Evolutionary conservation across 2,329 filamentous ascomycete genomes (phyloP).

Genomic region (Ophiostoma perfectum): DNA sequence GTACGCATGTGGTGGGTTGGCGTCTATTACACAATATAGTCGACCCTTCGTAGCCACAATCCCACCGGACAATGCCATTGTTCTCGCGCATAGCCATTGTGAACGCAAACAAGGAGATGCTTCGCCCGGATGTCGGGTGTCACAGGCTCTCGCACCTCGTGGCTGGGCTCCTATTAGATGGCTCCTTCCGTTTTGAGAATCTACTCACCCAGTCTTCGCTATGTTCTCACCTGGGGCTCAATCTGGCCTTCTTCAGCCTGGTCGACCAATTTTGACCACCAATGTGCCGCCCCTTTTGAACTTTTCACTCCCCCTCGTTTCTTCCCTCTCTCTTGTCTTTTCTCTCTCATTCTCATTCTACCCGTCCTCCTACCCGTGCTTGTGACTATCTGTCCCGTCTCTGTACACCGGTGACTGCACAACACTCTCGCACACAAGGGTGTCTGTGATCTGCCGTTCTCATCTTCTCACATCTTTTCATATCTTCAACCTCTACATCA

Average conservation of each 20-base stretch:
- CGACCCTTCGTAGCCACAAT: neutral
- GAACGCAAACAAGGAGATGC: neutral
- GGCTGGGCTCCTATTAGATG: neutral
- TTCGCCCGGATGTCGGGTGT: neutral
- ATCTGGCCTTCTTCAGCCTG: neutral
- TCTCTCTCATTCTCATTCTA: neutral
- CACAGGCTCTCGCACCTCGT: neutral
- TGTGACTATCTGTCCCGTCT: slow-evolving; percentile 7
- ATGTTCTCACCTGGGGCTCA: neutral
- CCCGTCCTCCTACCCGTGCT: neutral
- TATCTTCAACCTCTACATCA: neutral
- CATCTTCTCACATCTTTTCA: neutral
- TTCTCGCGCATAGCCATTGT: neutral
- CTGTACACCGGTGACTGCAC: neutral
- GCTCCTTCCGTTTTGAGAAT: neutral
- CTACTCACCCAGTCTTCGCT: neutral
- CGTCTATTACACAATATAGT: neutral
- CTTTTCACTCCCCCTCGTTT: neutral
- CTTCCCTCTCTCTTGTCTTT: neutral
- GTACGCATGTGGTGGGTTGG: neutral
- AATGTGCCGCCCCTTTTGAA: neutral
- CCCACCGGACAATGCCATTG: too few species aligned
- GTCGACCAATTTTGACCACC: neutral
- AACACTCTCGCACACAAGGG: neutral
- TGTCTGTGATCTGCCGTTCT: neutral